Percentiles rank a stretch among this genome's conserved stretches.
Conservation (phyloP, 1,284 basidiomycete genomes). For the Ganoderma sinense region DNA sequence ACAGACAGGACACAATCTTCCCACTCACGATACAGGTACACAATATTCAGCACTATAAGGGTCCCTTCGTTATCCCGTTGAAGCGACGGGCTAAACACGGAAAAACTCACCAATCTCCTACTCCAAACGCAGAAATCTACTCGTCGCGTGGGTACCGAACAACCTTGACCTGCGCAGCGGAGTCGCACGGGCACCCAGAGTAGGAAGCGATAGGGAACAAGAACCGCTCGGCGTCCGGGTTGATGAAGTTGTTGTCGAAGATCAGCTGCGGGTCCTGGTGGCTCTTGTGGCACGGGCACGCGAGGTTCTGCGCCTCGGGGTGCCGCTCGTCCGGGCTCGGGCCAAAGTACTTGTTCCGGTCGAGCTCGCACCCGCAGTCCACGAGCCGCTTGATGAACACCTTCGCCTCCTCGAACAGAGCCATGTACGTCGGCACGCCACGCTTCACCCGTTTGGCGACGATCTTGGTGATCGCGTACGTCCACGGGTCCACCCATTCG, state of each 20-base stretch:
- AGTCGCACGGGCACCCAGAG: neutral
- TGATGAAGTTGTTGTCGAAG: neutral
- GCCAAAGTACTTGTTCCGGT: neutral
- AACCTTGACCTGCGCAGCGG: neutral
- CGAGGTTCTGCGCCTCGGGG: neutral
- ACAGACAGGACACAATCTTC: neutral
- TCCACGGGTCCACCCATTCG: conserved; percentile 3
- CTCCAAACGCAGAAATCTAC: neutral
- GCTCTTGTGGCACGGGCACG: neutral
- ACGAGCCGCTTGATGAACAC: neutral
- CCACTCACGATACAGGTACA: neutral
- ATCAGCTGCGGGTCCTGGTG: conserved; percentile 9
- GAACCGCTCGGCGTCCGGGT: neutral
- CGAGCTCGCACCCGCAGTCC: neutral
- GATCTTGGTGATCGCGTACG: neutral
- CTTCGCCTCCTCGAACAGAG: conserved; percentile 2
- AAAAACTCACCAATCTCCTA: neutral
- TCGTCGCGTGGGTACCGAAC: neutral
- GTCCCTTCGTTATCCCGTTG: neutral
- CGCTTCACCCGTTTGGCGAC: neutral
- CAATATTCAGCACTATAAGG: neutral
- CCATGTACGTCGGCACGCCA: neutral
- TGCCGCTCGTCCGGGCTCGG: conserved; percentile 1
- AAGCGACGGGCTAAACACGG: neutral
- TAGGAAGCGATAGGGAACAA: neutral